phyloP scores from a whole-genome alignment of 202 grass and related monocot species.

The Saccharum hybrid region DNA sequence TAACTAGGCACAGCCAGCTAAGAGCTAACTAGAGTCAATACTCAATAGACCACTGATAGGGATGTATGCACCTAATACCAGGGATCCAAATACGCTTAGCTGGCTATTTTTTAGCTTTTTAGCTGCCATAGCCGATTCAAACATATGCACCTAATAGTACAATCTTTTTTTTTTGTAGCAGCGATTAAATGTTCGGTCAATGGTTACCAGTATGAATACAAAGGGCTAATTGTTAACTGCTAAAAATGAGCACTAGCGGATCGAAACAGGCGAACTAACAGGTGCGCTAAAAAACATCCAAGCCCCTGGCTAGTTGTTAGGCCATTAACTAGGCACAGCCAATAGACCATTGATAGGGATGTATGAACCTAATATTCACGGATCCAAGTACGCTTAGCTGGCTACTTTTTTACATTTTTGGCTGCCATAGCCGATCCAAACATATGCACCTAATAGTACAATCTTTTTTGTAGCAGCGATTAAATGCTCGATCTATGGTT shows the following conservation, averaged over 20 bases:
- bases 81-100: background rate
- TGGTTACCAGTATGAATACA: background rate
- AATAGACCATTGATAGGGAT: background rate
- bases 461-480: background rate
- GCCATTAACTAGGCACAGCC: background rate
- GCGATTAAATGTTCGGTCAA: background rate
- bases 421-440: background rate
- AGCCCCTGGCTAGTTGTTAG: background rate
- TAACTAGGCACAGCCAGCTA: background rate
- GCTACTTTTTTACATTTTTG: background rate
- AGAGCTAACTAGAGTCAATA: background rate
- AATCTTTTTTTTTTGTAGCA: background rate
- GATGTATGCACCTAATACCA: background rate
- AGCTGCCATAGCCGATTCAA: background rate
- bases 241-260: too few species aligned
- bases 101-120: background rate
- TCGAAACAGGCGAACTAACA: too few species aligned
- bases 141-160: background rate
- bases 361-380: background rate
- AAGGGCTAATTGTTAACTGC: too few species aligned
- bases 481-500: background rate
- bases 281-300: background rate
- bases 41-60: background rate
- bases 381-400: background rate
- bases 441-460: background rate